phyloP scores from a whole-genome alignment of 2,329 filamentous ascomycete species.

The Ascochyta fabae region DNA sequence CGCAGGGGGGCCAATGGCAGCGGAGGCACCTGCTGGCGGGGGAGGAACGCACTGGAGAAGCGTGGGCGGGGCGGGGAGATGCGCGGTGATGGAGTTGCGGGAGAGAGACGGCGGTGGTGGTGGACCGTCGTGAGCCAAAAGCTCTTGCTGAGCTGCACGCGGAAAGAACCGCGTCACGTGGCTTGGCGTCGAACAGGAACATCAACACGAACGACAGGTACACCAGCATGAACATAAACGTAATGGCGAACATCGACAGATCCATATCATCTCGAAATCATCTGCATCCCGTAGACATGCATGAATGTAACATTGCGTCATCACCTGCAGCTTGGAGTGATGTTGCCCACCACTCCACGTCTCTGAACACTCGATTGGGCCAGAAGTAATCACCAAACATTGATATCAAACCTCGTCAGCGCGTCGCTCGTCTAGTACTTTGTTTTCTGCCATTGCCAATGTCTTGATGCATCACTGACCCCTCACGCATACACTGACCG shows the following conservation, averaged over 20 bases:
- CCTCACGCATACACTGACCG: slow-evolving; percentile 4
- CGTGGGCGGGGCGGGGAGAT: slow-evolving; percentile 42
- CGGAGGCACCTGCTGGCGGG: slow-evolving; percentile 16
- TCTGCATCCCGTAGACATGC: no score
- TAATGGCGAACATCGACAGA: no score
- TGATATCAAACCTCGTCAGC: neutral
- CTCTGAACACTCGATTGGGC: no score
- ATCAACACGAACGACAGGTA: neutral
- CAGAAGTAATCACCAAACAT: no score
- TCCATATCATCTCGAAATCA: neutral
- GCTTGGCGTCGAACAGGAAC: slow-evolving; percentile 19
- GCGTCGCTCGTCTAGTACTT: neutral
- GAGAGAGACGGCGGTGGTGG: slow-evolving; percentile 32
- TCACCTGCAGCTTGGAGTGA: no score
- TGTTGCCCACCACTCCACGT: no score
- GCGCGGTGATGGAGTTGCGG: slow-evolving; percentile 43
- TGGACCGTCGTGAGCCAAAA: slow-evolving; percentile 37
- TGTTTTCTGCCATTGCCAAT: neutral
- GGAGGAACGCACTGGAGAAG: slow-evolving; percentile 41
- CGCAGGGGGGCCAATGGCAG: slow-evolving; percentile 35
- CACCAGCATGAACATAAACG: no score
- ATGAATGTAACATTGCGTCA: no score
- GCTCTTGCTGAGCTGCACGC: slow-evolving; percentile 31
- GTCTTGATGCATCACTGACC: neutral
- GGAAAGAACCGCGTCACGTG: slow-evolving; percentile 36